phyloP scores from a whole-genome alignment of 768 basidiomycete species.

The Amanita fuliginea region DNA sequence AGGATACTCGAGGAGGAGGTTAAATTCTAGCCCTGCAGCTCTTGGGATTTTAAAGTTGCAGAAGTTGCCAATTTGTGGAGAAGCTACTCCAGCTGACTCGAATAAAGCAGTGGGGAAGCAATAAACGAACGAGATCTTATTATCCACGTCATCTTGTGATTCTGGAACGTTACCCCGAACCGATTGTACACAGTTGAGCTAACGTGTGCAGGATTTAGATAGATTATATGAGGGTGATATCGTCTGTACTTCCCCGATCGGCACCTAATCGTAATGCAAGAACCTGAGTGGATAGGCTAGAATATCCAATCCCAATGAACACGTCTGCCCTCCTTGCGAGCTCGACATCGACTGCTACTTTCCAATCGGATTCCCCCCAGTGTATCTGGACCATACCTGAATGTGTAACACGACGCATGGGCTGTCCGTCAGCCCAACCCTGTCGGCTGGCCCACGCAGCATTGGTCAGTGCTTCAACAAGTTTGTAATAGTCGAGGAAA shows the following conservation, averaged over 20 bases:
- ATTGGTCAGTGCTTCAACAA: conserved; percentile 25
- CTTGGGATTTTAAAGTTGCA: not conserved
- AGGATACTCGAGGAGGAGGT: not conserved
- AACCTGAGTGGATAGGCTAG: conserved; percentile 33
- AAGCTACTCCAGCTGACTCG: not conserved
- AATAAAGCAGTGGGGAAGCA: not conserved
- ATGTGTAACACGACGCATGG: conserved; percentile 30
- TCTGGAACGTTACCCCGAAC: not conserved
- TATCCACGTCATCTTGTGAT: not conserved
- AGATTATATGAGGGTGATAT: conserved; percentile 23
- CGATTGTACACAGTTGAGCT: not conserved
- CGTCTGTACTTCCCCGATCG: conserved; percentile 21
- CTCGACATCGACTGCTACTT: conserved; percentile 34
- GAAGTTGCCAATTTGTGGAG: conserved; percentile 3
- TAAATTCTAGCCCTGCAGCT: conserved; percentile 1
- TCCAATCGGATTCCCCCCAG: conserved; percentile 31
- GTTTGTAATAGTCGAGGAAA: conserved; percentile 29
- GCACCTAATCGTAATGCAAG: conserved; percentile 30
- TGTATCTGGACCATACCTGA: conserved; percentile 25
- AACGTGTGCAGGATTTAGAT: not conserved
- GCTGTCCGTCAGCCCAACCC: conserved; percentile 26
- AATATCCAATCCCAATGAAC: conserved; percentile 39
- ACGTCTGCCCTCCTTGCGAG: conserved; percentile 29
- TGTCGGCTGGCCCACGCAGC: conserved; percentile 19
- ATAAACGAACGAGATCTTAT: not conserved